Base-by-base conservation (phyloP, 148 eudicot species). In the Tetragonia tetragonoides region DNA sequence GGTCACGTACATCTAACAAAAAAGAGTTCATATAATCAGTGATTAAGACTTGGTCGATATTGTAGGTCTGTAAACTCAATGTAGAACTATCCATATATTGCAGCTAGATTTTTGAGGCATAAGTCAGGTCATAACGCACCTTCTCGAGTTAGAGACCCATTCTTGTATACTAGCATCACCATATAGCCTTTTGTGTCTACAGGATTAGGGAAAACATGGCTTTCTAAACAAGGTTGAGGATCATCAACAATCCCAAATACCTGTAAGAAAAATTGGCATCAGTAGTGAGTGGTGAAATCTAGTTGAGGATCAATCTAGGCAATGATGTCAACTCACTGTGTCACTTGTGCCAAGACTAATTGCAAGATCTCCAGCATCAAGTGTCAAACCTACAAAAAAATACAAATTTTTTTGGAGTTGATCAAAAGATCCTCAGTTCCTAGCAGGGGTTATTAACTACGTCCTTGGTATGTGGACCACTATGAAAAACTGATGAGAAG, bases 271-370 rank as follows among this genome's bases (percentile, higher is more conserved):
- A 76, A 28, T 28, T 61, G 5, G 38, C 7, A 68, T 41, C 76
- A 76, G 34, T 28, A 28, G 34, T 28, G 34, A 28, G 34, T 28
- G 34, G 1, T 28, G 34, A 28, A 28, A 28, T 28, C 34, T 28
- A 28, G 34, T 28, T 28, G 34, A 28, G 34, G 34, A 28, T 0
- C 34, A 28, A 28, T 28, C 34, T 28, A 28, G 34, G 34, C 34
- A 28, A 28, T 28, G 34, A 28, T 28, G 34, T 28, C 34, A 28
- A 28, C 1, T 0, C 34, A 28, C 34, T 28, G 98, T 95, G 85
- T 95, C 98, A 84, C 98, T 95, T 39, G 98, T 95, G 66, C 98
- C 98, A 68, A 92, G 96, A 87, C 99, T 95, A 62, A 95, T 86
- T 66, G 94, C 99, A 83, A 95, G 90, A 81, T 95, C 99, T 66